These are phyloP conservation scores for Aspergillus tanneri DNA, from an alignment of 2,329 filamentous ascomycete species.

Conservation along the genomic window DNA sequence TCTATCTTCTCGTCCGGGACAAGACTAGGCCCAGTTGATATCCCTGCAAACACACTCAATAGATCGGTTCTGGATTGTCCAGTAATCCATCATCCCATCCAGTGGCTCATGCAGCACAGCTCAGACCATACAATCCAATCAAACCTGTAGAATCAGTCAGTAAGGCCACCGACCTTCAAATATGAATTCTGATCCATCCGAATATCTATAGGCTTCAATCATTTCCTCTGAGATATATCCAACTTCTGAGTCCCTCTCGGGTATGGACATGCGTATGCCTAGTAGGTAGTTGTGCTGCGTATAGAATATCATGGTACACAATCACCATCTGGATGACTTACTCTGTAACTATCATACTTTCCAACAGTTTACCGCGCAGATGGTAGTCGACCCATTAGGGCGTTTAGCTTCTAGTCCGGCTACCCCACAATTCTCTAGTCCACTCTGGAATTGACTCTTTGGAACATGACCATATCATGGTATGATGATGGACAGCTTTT, in stretches of 20 bases:
- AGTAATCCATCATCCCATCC: not conserved
- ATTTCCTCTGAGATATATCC: not conserved
- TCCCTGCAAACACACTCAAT: not conserved
- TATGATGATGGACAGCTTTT: not conserved
- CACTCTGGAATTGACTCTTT: not conserved
- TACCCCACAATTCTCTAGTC: not conserved
- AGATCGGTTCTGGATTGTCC: not conserved
- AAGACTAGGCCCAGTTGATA: conserved; percentile 2
- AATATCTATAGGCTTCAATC: too few relatives aligned
- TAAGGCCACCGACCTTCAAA: not conserved
- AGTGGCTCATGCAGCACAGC: conserved; percentile 5
- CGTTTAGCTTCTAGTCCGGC: not conserved
- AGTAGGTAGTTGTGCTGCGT: not conserved
- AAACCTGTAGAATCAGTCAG: not conserved
- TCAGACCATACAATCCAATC: conserved; percentile 4
- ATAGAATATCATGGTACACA: not conserved
- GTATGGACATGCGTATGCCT: too few relatives aligned
- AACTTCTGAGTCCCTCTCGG: too few relatives aligned
- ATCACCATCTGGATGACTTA: not conserved
- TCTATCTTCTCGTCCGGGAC: conserved; percentile 1
- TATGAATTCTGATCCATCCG: not conserved
- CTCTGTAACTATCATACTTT: not conserved
- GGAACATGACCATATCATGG: not conserved
- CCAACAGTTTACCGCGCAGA: not conserved
- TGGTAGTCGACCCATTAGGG: not conserved